Conservation (phyloP, 257 asterid species). For the Ligustrum vulgare region DNA sequence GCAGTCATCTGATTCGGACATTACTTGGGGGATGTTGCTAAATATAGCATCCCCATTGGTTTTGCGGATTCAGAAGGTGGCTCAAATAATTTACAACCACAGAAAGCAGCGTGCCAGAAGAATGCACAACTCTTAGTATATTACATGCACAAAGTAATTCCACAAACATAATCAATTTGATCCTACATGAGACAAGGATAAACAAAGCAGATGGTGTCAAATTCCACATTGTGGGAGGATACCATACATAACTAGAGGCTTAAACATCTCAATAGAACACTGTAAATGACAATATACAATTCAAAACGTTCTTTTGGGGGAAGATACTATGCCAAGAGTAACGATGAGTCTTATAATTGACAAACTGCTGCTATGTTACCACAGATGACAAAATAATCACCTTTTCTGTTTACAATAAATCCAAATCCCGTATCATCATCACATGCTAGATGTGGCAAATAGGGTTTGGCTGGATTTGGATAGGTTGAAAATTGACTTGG, state of each 20-base stretch:
- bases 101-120: slow-evolving; percentile 14
- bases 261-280: background rate
- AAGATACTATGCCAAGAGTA: background rate
- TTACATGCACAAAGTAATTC: slow-evolving; percentile 33
- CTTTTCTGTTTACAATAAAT: background rate
- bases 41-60: slow-evolving; percentile 14
- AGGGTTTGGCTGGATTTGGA: background rate
- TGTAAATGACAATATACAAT: background rate
- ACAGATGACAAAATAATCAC: background rate
- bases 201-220: background rate
- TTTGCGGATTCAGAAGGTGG: slow-evolving; percentile 9
- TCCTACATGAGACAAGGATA: slow-evolving; percentile 12
- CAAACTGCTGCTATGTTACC: background rate
- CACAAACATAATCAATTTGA: slow-evolving; percentile 4
- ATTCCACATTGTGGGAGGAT: background rate
- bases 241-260: background rate
- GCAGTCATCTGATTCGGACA: background rate
- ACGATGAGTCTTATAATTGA: background rate
- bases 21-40: slow-evolving; percentile 2
- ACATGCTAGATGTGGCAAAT: background rate
- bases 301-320: background rate
- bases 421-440: background rate
- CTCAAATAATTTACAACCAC: slow-evolving; percentile 17
- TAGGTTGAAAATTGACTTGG: background rate
- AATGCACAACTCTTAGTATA: slow-evolving; percentile 29